Evolutionary conservation across 257 asterid species (phyloP).

Genomic region (Salvia splendens): DNA sequence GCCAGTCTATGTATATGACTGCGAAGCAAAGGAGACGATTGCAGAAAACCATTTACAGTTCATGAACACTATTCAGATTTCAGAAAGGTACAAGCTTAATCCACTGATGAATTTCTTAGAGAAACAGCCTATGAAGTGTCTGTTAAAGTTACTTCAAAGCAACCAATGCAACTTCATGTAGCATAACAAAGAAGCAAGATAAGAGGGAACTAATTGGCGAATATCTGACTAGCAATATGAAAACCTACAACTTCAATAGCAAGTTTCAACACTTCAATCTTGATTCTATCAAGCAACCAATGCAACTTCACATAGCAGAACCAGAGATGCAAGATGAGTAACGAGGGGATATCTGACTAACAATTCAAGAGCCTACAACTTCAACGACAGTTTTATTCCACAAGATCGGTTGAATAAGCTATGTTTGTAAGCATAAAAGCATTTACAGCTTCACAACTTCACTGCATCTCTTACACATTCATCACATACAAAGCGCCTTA

Average conservation of each 20-base stretch:
- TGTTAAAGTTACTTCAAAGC: background rate
- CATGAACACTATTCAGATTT: background rate
- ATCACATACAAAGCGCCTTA: background rate
- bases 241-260: too few relatives aligned
- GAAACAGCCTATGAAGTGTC: background rate
- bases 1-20: background rate
- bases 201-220: background rate
- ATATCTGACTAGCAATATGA: background rate
- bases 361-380: background rate
- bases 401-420: background rate
- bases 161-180: background rate
- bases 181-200: conserved; percentile 10
- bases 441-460: conserved; percentile 9
- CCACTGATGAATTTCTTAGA: background rate
- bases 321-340: background rate
- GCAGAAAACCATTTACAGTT: background rate
- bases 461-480: background rate
- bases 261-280: background rate
- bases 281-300: background rate
- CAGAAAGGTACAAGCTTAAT: background rate
- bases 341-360: background rate
- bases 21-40: background rate
- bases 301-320: conserved; percentile 1
- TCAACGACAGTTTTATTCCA: background rate
- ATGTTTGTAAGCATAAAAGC: background rate